phyloP scores from a whole-genome alignment of 345 rosid genomes.

The Lepidium sativum region DNA sequence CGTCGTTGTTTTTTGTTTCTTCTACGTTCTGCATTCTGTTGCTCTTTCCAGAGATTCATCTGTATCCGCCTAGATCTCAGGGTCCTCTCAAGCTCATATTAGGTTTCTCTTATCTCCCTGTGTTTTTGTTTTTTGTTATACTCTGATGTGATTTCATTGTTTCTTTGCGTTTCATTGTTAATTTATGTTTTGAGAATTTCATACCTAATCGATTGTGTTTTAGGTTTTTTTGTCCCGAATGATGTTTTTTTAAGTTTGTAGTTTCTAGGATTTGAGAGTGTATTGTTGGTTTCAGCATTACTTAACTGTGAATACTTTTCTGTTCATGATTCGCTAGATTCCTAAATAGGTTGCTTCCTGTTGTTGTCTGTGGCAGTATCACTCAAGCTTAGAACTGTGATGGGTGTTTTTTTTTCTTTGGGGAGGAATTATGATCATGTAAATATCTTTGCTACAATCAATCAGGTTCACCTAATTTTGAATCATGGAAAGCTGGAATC shows the following conservation, averaged over 20 bases:
- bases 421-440: background rate
- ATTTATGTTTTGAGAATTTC: background rate
- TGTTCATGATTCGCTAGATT: background rate
- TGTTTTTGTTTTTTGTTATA: background rate
- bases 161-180: background rate
- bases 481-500: conserved; percentile 49
- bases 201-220: background rate
- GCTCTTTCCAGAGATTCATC: no score
- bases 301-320: background rate
- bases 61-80: conserved; percentile 6
- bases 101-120: conserved; percentile 32
- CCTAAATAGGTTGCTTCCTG: background rate
- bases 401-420: background rate
- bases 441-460: background rate
- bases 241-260: background rate
- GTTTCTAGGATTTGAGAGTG: background rate
- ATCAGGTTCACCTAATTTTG: conserved; percentile 45
- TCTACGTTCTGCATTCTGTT: no score
- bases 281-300: background rate
- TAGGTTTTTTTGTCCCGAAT: background rate
- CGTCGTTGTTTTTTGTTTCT: no score
- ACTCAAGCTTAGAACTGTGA: background rate
- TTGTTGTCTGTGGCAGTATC: background rate
- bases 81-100: conserved; percentile 51
- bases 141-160: background rate